Evolutionary conservation across 108 stramenopile genomes (phyloP), one percentile per base, ranked within the genome.

Genomic region (Cyclotella atomus): DNA sequence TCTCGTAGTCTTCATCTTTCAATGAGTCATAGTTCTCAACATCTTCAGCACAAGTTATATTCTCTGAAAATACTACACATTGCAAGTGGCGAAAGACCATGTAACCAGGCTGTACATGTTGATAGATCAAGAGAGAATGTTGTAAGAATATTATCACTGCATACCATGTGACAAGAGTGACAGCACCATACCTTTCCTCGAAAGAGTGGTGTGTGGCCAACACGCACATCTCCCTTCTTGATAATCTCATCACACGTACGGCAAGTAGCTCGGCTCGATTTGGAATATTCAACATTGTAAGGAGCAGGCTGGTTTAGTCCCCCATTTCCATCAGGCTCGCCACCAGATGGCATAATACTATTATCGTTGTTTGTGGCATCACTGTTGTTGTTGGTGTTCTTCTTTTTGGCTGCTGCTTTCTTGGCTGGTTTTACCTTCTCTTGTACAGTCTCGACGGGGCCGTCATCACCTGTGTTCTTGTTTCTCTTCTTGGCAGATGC

Each of bases 141-240:
- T 20, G 21, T 49, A 3, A 49, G 8, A 5, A 19, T 23, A 61
- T 19, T 16, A 15, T 7, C 28, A n/a, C 17, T 23, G 12, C 4
- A 41, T n/a, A n/a, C n/a, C n/a, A n/a, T n/a, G n/a, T n/a, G n/a
- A n/a, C n/a, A n/a, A n/a, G n/a, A n/a, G n/a, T n/a, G n/a, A n/a
- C n/a, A n/a, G n/a, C n/a, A n/a, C n/a, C n/a, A n/a, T 23, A 78
- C 77, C 77, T 93, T 91, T 16, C 95, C 95, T n/a, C 95, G 88
- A 82, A 96, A 96, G 1, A 93, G 78, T 8, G 95, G 95, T 7
- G 70, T 59, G 56, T 88, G 87, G 10, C 90, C 87, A 17, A 94
- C 65, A 15, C 95, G 90, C 1, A 94, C 21, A 0, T 65, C 70
- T n/a, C 80, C 81, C 53, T 91, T 92, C 2, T 29, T 44, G 65